phyloP scores from a whole-genome alignment of 2,329 filamentous ascomycete genomes.

The Colletotrichum noveboracense region DNA sequence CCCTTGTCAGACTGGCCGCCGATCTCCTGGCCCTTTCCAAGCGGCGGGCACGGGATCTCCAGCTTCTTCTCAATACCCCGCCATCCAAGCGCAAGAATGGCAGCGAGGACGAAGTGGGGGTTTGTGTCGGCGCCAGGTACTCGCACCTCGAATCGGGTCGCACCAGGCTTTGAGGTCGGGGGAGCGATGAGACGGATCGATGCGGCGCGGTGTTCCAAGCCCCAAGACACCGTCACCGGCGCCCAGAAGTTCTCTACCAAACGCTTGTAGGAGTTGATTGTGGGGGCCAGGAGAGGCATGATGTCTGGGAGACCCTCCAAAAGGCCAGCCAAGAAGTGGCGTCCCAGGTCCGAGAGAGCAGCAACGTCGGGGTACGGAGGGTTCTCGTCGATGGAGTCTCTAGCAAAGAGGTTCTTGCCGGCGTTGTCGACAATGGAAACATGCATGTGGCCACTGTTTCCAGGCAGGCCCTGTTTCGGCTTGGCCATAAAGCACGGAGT shows the following conservation, averaged over 20 bases:
- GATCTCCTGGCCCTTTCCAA: constrained; percentile 85
- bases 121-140: constrained; percentile 96
- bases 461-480: constrained; percentile 86
- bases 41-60: constrained; percentile 78
- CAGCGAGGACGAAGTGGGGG: constrained; percentile 83
- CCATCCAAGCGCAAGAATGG: constrained; percentile 88
- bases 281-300: constrained; percentile 95
- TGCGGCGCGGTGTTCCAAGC: constrained; percentile 90
- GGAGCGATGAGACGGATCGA: constrained; percentile 90
- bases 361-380: constrained; percentile 78
- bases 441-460: constrained; percentile 96
- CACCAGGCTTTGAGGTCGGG: constrained; percentile 81
- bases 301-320: constrained; percentile 89
- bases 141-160: constrained; percentile 90
- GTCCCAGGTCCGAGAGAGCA: constrained; percentile 83
- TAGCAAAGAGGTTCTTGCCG: constrained; percentile 85
- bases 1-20: constrained; percentile 76
- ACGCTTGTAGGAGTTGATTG: constrained; percentile 97
- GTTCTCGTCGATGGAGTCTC: constrained; percentile 69
- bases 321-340: constrained; percentile 91
- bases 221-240: constrained; percentile 96
- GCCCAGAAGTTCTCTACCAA: constrained; percentile 99
- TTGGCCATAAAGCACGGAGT: constrained; percentile 99
- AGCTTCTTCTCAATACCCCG: constrained; percentile 92
- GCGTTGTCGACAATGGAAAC: constrained; percentile 81